Base-by-base conservation (phyloP, 768 basidiomycete species). In the Xanthoconium purpureum region DNA sequence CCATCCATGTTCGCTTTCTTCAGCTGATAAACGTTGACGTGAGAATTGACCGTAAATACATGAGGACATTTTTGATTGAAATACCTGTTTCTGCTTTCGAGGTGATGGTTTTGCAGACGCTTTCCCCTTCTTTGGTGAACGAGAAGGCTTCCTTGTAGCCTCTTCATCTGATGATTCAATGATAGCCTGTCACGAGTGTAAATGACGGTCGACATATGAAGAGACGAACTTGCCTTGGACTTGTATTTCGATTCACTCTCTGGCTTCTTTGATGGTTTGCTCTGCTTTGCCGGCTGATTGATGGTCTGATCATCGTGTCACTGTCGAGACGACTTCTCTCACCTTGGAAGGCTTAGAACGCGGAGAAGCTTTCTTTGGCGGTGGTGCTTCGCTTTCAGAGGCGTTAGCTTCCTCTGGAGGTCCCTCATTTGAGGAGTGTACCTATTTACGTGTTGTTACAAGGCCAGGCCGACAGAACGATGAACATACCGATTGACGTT, bases 101-200 rank as follows among this genome's bases (percentile, higher is more conserved):
- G 57, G 35, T 3, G 54, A 50, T n/a, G 47, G 30, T 18, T 55
- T 59, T 37, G 35, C 15, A 13, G 55, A 38, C 36, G 20, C 24
- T 12, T 44, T 14, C 30, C 39, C 52, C 44, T 62, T 58, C 52
- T 60, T 55, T 39, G 58, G 50, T 40, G 62, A 59, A 30, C 29
- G 46, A 44, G 20, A 5, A 24, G 53, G 13, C 24, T 53, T 50
- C 24, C 33, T 46, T n/a, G 28, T 18, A 17, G 18, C 62, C 44
- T 70, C 69, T 32, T 69, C 70, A 14, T 61, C 70, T 1, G 70
- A 72, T 24, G 69, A 63, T 36, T 71, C 69, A 10, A 72, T 60
- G 13, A 57, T 48, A 42, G 69, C 63, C 70, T 71, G 30, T 38
- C 6, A 20, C 10, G 32, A 45, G 13, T 28, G 42, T 50, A 32